phyloP scores from a whole-genome alignment of 2,329 filamentous ascomycete species.

The Celoporthe dispersa region DNA sequence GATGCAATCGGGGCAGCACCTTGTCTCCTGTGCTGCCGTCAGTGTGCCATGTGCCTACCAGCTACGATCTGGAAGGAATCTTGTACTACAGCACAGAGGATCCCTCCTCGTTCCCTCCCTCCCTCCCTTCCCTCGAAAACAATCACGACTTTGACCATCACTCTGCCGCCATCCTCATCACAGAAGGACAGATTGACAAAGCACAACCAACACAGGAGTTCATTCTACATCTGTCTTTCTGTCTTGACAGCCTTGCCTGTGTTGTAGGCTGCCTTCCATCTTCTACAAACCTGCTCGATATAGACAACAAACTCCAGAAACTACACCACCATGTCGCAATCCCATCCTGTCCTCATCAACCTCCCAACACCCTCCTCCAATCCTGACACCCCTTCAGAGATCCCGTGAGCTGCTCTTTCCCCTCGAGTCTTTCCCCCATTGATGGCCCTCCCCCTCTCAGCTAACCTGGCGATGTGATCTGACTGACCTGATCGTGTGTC shows the following conservation, averaged over 20 bases:
- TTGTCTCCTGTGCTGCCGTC: neutral
- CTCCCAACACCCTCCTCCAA: conserved; percentile 82
- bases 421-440: neutral
- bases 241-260: neutral
- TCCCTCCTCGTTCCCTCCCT: neutral
- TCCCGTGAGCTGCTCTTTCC: conserved; percentile 68
- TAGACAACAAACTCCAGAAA: neutral
- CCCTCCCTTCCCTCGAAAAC: neutral
- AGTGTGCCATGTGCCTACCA: neutral
- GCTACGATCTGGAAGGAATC: neutral
- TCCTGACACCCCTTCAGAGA: conserved; percentile 84
- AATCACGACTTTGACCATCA: neutral
- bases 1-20: neutral
- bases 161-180: neutral
- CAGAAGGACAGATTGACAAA: neutral
- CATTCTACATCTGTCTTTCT: neutral
- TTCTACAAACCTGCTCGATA: neutral
- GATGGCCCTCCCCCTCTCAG: no score
- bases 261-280: neutral
- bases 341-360: conserved; percentile 75
- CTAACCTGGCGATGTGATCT: conserved; percentile 5
- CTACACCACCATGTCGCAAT: conserved; percentile 37
- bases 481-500: conserved; percentile 29
- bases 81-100: neutral
- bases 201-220: neutral